Conservation (phyloP, 2,329 filamentous ascomycete species). For the Aspergillus tamarii region DNA sequence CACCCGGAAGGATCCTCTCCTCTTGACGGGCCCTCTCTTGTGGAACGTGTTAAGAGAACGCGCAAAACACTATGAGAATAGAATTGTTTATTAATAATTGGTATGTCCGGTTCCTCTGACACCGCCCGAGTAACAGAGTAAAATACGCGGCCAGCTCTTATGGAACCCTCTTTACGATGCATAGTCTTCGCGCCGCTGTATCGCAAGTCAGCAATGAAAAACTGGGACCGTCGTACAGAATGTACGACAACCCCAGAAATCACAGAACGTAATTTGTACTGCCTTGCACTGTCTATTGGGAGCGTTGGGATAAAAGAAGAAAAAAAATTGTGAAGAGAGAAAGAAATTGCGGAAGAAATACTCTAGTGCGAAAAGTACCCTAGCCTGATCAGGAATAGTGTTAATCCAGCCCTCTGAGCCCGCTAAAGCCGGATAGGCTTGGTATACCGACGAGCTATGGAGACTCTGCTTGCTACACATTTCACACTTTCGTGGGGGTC, state of each 20-base stretch:
- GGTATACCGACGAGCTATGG: not conserved
- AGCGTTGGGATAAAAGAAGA: conserved; percentile 61
- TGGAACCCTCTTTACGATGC: conserved; percentile 58
- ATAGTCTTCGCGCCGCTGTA: conserved; percentile 62
- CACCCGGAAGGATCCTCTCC: conserved; percentile 20
- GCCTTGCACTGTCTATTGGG: conserved; percentile 86
- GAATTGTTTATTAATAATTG: conserved; percentile 18
- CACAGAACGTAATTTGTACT: conserved; percentile 54
- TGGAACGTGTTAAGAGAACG: not conserved
- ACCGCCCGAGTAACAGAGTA: conserved; percentile 72
- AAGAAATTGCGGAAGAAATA: conserved; percentile 21
- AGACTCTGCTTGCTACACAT: no score
- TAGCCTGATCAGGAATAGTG: conserved; percentile 31
- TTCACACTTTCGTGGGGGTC: no score
- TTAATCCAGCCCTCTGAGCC: not conserved
- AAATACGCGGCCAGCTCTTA: conserved; percentile 74
- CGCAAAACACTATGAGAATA: conserved; percentile 12
- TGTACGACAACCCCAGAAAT: conserved; percentile 58
- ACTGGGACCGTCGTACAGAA: conserved; percentile 67
- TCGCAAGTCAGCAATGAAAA: conserved; percentile 68
- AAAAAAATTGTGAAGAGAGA: conserved; percentile 29
- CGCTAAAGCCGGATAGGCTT: not conserved
- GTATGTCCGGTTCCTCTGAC: conserved; percentile 81
- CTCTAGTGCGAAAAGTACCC: conserved; percentile 14
- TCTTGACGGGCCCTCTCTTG: not conserved